Conservation (phyloP, 1,284 basidiomycete genomes). For the Cystobasidiaceae sp. region DNA sequence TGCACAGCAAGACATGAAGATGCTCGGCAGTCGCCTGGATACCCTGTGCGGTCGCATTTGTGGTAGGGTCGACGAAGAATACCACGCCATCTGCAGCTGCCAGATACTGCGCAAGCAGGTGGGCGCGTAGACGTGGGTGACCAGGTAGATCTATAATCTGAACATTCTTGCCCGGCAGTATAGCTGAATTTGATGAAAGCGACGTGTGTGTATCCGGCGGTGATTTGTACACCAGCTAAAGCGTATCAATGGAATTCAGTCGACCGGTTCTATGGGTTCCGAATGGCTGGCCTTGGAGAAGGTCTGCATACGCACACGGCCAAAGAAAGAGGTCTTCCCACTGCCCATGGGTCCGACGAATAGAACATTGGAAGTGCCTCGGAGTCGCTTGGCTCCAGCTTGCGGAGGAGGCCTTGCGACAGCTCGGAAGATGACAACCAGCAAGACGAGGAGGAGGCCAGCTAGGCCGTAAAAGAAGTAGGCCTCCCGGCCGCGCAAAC, state of each 20-base stretch:
- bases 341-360: slow-evolving; percentile 37
- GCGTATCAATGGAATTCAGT: neutral
- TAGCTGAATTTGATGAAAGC: slow-evolving; percentile 39
- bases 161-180: slow-evolving; percentile 30
- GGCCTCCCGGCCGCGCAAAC: neutral
- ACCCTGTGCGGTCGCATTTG: slow-evolving; percentile 35
- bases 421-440: slow-evolving; percentile 1
- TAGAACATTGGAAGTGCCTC: slow-evolving; percentile 28
- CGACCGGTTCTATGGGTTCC: neutral
- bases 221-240: slow-evolving; percentile 37
- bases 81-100: slow-evolving; percentile 37
- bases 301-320: slow-evolving; percentile 33
- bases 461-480: slow-evolving; percentile 9
- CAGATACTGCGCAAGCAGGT: slow-evolving; percentile 39
- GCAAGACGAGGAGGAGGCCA: slow-evolving; percentile 1
- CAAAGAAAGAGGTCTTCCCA: slow-evolving; percentile 41
- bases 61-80: slow-evolving; percentile 36
- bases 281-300: no score
- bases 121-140: slow-evolving; percentile 40
- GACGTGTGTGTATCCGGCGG: slow-evolving; percentile 36
- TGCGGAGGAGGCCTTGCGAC: neutral
- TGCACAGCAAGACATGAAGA: slow-evolving; percentile 39
- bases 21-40: slow-evolving; percentile 40
- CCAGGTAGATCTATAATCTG: slow-evolving; percentile 40
- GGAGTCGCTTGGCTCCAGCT: neutral